Base-by-base conservation (phyloP, 2,329 filamentous ascomycete genomes). In the Pyricularia pennisetigena region DNA sequence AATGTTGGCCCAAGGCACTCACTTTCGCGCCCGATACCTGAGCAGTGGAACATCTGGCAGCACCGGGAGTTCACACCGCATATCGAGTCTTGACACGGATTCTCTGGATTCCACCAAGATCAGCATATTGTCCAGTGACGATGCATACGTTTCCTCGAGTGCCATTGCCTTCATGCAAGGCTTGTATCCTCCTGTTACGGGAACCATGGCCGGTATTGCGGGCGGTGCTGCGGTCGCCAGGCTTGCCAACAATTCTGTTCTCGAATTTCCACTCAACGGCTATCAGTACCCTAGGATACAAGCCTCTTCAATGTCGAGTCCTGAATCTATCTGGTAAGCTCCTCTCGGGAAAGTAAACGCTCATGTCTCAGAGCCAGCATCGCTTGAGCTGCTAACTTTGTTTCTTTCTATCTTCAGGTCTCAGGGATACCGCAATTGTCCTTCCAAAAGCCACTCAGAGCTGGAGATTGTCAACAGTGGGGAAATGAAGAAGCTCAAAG, bases 91-190 rank as follows among this genome's bases (percentile, higher is more conserved):
- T 35, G 72, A 77, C 23, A 66, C 71, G 9, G 74, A 82, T 69
- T 76, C 77, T n/a, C 80, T 87, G 65, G 79, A 86, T 72, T 85
- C 83, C 69, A 72, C 69, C 2, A 81, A 86, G 71, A 72, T 88
- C 23, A 74, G 75, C 35, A 72, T 85, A 41, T 71, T 78, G 35
- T 79, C 81, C 24, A 79, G 74, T 49, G 74, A 77, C 4, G 79
- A 83, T 66, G 75, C 77, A 29, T 83, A 79, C 73, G 74, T 94
- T 35, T 85, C 88, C 67, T 88, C 85, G 70, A 88, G 91, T 2
- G 92, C 91, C 41, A 81, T 86, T 67, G 92, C 89, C 0, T 96
- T 97, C 77, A 79, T 95, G 72, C 93, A 97, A 76, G 93, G 90
- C 4, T 82, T 97, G 4, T 97, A 97, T 74, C 93, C 93, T 2